Percentiles rank a stretch among this genome's conserved stretches.
Evolutionary conservation across 805 yeast genomes (phyloP).

Genomic region (Zygosaccharomyces gambellarensis): DNA sequence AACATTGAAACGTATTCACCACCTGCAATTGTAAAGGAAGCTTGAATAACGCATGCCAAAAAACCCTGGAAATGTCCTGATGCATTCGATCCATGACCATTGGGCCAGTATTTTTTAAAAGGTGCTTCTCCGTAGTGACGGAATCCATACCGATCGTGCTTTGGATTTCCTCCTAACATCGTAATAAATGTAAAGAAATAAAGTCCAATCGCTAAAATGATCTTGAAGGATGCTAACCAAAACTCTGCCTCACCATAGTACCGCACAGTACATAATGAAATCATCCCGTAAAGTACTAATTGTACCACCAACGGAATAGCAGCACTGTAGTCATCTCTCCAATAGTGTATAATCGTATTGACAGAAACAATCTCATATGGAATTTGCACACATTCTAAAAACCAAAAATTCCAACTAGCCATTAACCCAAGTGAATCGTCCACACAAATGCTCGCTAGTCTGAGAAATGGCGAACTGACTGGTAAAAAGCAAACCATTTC

Average conservation of each 20-base stretch:
- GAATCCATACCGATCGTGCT: constrained; percentile 57
- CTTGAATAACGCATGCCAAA: constrained; percentile 60
- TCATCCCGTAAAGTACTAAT: constrained; percentile 53
- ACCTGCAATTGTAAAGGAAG: constrained; percentile 77
- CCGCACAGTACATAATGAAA: constrained; percentile 68
- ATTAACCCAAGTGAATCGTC: constrained; percentile 71
- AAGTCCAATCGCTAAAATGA: constrained; percentile 68
- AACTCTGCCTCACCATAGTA: constrained; percentile 81
- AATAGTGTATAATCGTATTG: constrained; percentile 70
- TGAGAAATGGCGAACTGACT: constrained; percentile 68
- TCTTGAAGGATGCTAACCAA: constrained; percentile 69
- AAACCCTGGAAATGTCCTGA: constrained; percentile 69
- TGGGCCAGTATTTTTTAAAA: constrained; percentile 50
- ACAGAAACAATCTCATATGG: constrained; percentile 84
- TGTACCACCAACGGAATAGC: constrained; percentile 66
- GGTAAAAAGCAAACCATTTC: constrained; percentile 78
- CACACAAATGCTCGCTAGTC: constrained; percentile 68
- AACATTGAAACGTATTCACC: constrained; percentile 84
- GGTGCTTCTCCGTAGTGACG: constrained; percentile 51
- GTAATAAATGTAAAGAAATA: constrained; percentile 70
- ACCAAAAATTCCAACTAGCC: constrained; percentile 78
- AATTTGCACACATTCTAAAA: constrained; percentile 67
- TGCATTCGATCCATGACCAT: constrained; percentile 37
- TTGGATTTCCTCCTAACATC: constrained; percentile 86
- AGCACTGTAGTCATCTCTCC: constrained; percentile 73